Evolutionary conservation across 1,284 basidiomycete genomes (phyloP).

Genomic region (Pseudozyma flocculosa): DNA sequence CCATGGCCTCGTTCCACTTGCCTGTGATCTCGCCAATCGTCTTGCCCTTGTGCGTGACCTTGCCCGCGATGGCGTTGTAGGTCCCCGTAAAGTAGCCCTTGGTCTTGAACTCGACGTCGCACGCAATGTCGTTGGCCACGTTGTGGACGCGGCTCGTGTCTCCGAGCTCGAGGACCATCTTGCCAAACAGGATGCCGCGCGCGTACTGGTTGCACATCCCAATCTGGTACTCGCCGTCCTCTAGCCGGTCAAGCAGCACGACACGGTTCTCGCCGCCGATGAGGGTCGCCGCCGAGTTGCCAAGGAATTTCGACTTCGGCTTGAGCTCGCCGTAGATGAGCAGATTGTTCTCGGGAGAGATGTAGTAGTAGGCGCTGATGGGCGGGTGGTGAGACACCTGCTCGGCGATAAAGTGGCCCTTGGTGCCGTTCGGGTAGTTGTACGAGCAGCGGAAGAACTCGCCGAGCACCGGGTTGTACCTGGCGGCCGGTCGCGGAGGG

Average conservation of each 20-base stretch:
- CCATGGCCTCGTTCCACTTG: constrained; percentile 89
- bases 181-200: constrained; percentile 92
- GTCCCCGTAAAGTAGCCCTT: constrained; percentile 97
- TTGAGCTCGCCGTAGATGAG: constrained; percentile 87
- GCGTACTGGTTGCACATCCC: constrained; percentile 68
- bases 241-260: constrained; percentile 47
- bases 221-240: constrained; percentile 54
- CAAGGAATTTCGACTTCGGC: constrained; percentile 93
- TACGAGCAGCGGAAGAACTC: constrained; percentile 98
- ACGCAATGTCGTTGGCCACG: constrained; percentile 71
- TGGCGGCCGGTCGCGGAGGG: not conserved
- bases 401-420: constrained; percentile 95
- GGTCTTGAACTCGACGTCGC: constrained; percentile 95
- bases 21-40: constrained; percentile 85
- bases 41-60: constrained; percentile 69
- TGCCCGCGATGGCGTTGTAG: constrained; percentile 86
- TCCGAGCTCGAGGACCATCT: constrained; percentile 95
- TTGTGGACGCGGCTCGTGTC: constrained; percentile 85
- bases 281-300: constrained; percentile 65
- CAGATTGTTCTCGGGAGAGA: constrained; percentile 80
- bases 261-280: constrained; percentile 88
- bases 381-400: constrained; percentile 90
- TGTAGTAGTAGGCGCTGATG: constrained; percentile 93
- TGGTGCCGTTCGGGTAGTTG: constrained; percentile 84
- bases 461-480: constrained; percentile 91